A percentile compares a stretch with the other conserved stretches of the same genome.
These are phyloP conservation scores for Verticillium klebahnii DNA, from an alignment of 2,329 filamentous ascomycete genomes.

Conservation along the genomic window DNA sequence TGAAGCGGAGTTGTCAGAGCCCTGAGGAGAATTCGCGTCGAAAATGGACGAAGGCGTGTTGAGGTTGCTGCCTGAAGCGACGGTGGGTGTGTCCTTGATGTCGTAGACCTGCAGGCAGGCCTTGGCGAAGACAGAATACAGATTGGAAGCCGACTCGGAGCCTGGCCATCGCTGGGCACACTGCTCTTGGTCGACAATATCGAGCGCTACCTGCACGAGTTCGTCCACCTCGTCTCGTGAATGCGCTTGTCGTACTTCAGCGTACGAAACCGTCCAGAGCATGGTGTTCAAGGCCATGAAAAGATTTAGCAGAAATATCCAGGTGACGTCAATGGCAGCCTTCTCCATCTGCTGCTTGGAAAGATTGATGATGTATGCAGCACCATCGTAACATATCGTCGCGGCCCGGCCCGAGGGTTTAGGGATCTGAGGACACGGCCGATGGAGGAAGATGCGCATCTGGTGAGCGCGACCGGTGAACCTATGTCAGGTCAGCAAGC, in stretches of 20 bases:
- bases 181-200: constrained; percentile 62
- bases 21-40: constrained; percentile 42
- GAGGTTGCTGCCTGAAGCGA: constrained; percentile 27
- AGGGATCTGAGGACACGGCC: constrained; percentile 88
- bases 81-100: constrained; percentile 38
- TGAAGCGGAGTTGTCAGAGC: constrained; percentile 32
- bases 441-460: constrained; percentile 82
- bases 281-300: constrained; percentile 92
- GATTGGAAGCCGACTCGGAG: constrained; percentile 73
- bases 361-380: constrained; percentile 75
- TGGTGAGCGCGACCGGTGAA: constrained; percentile 71
- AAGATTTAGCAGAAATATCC: constrained; percentile 85
- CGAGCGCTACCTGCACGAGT: constrained; percentile 69
- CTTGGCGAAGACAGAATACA: constrained; percentile 80
- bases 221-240: constrained; percentile 69
- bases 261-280: constrained; percentile 86
- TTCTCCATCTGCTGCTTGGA: constrained; percentile 75
- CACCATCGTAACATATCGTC: constrained; percentile 75
- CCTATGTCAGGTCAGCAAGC: constrained; percentile 33
- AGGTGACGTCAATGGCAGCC: constrained; percentile 78
- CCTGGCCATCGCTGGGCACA: constrained; percentile 91
- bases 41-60: constrained; percentile 43
- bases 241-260: constrained; percentile 72
- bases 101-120: constrained; percentile 89
- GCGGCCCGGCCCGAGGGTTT: constrained; percentile 78